These are phyloP conservation scores for Mimosa bimucronata DNA, from an alignment of 306 rosid species.

Conservation along the genomic window DNA sequence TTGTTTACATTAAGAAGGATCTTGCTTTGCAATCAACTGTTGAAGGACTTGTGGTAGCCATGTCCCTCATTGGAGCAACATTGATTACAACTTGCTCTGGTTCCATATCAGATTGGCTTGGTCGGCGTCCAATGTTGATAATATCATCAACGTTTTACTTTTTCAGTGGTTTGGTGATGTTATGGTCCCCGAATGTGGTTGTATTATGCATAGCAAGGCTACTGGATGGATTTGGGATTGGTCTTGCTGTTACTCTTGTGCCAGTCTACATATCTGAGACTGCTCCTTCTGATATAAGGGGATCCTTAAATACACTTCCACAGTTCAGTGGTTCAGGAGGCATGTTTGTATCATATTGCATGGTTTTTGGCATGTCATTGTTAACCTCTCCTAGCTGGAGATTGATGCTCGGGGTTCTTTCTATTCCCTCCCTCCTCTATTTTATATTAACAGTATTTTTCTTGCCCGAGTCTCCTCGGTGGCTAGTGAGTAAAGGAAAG, in stretches of 20 bases:
- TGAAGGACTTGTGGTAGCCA: slow-evolving; percentile 71
- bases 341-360: slow-evolving; percentile 65
- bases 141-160: slow-evolving; percentile 56
- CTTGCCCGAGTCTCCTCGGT: slow-evolving; percentile 78
- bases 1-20: slow-evolving; percentile 57
- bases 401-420: slow-evolving; percentile 63
- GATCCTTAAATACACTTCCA: slow-evolving; percentile 64
- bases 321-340: slow-evolving; percentile 67
- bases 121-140: slow-evolving; percentile 68
- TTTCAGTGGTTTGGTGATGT: slow-evolving; percentile 61
- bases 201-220: slow-evolving; percentile 58
- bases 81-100: slow-evolving; percentile 62
- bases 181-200: slow-evolving; percentile 66
- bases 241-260: slow-evolving; percentile 66
- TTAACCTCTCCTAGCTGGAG: slow-evolving; percentile 58
- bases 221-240: slow-evolving; percentile 66
- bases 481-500: slow-evolving; percentile 73
- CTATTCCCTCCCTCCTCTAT: slow-evolving; percentile 55
- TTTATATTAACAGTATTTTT: slow-evolving; percentile 53
- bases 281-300: slow-evolving; percentile 70
- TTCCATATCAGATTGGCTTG: slow-evolving; percentile 54
- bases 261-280: slow-evolving; percentile 69
- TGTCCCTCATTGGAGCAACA: slow-evolving; percentile 66
- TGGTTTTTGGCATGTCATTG: slow-evolving; percentile 65
- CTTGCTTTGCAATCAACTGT: slow-evolving; percentile 40